A percentile compares a stretch with the other conserved stretches of the same genome.
phyloP scores from a whole-genome alignment of 2,329 filamentous ascomycete species.

The Neurospora crassa region DNA sequence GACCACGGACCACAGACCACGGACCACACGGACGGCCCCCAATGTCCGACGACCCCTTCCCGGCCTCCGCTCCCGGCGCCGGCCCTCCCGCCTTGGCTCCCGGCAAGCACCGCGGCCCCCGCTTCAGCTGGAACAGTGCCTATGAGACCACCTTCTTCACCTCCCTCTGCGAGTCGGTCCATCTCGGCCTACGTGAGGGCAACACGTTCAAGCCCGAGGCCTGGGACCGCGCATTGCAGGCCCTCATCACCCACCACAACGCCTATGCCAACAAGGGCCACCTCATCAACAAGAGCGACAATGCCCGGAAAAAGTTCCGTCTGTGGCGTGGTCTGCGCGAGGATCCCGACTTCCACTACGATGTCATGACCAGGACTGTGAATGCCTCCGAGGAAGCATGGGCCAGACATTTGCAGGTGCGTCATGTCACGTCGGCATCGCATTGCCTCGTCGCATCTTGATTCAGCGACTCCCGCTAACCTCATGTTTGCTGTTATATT shows the following conservation, averaged over 20 bases:
- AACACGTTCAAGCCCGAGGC: slow-evolving; percentile 53
- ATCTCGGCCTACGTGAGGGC: slow-evolving; percentile 45
- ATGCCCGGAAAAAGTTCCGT: slow-evolving; percentile 53
- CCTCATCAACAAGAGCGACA: slow-evolving; percentile 55
- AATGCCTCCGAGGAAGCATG: slow-evolving; percentile 48
- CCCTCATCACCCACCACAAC: slow-evolving; percentile 43
- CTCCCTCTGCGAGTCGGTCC: slow-evolving; percentile 50
- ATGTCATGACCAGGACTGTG: slow-evolving; percentile 38
- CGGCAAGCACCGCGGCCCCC: slow-evolving; percentile 30
- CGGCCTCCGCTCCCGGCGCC: slow-evolving; percentile 9
- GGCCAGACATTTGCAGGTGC: slow-evolving; percentile 47
- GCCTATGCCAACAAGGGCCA: slow-evolving; percentile 51
- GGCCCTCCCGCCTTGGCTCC: slow-evolving; percentile 10
- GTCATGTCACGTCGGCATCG: slow-evolving; percentile 14
- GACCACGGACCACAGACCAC: slow-evolving; percentile 1
- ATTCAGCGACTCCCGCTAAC: slow-evolving; percentile 1
- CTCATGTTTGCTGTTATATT: slow-evolving; percentile 11
- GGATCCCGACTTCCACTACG: slow-evolving; percentile 47
- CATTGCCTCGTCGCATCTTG: neutral
- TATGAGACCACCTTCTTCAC: slow-evolving; percentile 53
- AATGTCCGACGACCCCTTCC: slow-evolving; percentile 27
- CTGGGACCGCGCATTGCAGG: slow-evolving; percentile 47
- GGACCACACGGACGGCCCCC: neutral
- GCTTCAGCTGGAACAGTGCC: slow-evolving; percentile 50
- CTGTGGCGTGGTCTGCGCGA: slow-evolving; percentile 50